Percentiles rank a stretch among this genome's conserved stretches.
Conservation (phyloP, 169 alveolate species). For the Cryptosporidium felis region DNA sequence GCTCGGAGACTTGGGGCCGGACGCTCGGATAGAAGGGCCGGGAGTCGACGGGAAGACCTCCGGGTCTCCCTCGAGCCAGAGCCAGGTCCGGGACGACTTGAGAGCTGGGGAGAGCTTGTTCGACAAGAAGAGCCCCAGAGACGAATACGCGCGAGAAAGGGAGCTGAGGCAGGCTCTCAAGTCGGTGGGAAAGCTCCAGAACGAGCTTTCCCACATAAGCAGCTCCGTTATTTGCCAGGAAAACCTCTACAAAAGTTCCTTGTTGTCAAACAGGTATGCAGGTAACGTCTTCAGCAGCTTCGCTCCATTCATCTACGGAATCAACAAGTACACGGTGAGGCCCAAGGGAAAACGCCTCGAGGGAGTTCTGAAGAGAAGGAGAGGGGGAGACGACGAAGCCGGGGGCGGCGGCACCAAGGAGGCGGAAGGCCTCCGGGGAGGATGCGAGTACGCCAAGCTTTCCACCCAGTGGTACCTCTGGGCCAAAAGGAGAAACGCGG, state of each 20-base stretch:
- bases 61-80: no score
- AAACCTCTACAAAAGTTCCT: conserved; percentile 29
- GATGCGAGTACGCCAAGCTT: neutral
- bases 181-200: conserved; percentile 24
- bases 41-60: no score
- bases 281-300: conserved; percentile 58
- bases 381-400: neutral
- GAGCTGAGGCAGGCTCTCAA: conserved; percentile 6
- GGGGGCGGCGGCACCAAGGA: neutral
- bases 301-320: conserved; percentile 45
- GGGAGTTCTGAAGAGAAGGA: neutral
- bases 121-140: conserved; percentile 7
- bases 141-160: conserved; percentile 21
- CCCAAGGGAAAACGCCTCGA: neutral
- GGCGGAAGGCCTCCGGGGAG: neutral
- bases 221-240: conserved; percentile 11
- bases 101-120: neutral
- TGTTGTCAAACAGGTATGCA: conserved; percentile 17
- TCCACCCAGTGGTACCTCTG: conserved; percentile 49
- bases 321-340: conserved; percentile 23
- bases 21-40: no score
- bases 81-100: no score
- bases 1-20: no score
- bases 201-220: neutral
- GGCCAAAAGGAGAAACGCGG: conserved; percentile 61